Evolutionary conservation across 2,329 filamentous ascomycete species (phyloP), one percentile per base, ranked within the genome.

Genomic region (Bipolaris sorokiniana): DNA sequence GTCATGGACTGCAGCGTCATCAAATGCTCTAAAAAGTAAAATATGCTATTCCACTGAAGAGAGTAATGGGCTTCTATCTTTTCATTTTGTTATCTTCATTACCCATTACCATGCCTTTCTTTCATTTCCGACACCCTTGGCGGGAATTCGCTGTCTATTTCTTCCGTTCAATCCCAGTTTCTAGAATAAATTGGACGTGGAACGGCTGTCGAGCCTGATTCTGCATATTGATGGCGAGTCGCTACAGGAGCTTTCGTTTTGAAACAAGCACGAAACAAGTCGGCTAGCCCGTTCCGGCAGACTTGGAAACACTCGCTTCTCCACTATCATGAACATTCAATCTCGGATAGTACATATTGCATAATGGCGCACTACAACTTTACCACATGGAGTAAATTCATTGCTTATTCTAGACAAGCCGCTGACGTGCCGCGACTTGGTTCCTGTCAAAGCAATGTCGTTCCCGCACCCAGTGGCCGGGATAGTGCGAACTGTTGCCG

Each of bases 301-400:
- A 57, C 62, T 65, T 65, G 59, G 62, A 70, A 68, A 67, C 66
- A 58, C 51, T 58, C 56, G 58, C 59, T 58, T 54, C 52, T 59
- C 64, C 65, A 62, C 63, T 58, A 57, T 45, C 28, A 54, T 47
- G 48, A 46, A 59, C 56, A 59, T 42, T 51, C 57, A 66, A 69
- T 68, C 59, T 67, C 65, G 59, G 64, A 58, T 62, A 49, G 20
- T 41, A 22, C 51, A 23, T 64, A 40, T 61, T 53, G 60, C 65
- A 66, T 63, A 41, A 66, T 45, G 47, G 54, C 45, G 34, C 54
- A 52, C 52, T 40, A 41, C 23, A 23, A 28, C 59, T 48, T 58
- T 45, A 38, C 57, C 56, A 9, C 49, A 38, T 33, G 26, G 7
- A 56, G 64, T 37, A 56, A 59, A 38, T 48, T 28, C 34, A 42